Base-by-base conservation (phyloP, 2,329 filamentous ascomycete species). In the Dactylellina sp. region DNA sequence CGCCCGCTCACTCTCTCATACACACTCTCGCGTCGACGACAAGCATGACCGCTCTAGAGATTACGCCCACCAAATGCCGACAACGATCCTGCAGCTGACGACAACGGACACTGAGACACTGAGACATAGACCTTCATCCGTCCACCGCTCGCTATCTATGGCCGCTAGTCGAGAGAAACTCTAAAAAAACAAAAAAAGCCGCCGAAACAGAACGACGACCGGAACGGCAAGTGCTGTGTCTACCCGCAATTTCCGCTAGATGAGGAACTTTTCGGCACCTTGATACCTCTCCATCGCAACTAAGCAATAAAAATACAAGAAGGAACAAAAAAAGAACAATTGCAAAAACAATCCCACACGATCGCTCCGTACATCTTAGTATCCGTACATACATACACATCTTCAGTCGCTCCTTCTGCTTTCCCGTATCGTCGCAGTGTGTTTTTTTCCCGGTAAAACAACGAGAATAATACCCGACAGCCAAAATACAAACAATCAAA, bases 191-290 rank as follows among this genome's bases (percentile, higher is more conserved):
- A 47, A 24, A 28, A 18, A 40, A 32, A 16, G 12, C 20, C 18
- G n/a, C 35, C 52, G 32, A 56, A 40, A 20, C 22, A 20, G 42
- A 50, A 50, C 47, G 40, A 28, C 50, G 56, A 62, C 50, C 20
- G 56, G 47, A 63, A 63, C 50, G 65, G 59, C 55, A 55, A 71
- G 39, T 63, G 50, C 42, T 37, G 39, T 39, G 50, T 44, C 42
- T 42, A 59, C 62, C 52, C 59, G 66, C 66, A 63, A 61, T 70
- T 70, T 62, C 64, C 64, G 55, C 56, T 50, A 24, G 49, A 70
- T 61, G 56, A 70, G 64, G 56, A 47, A 39, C 50, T 40, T 66
- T 59, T 56, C 42, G 62, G 62, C 62, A 59, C 55, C 37, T 28
- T 59, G 25, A 47, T 59, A 50, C 24, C 18, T 42, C 40, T 22